Percentiles rank a stretch among this genome's conserved stretches.
Evolutionary conservation across 441 rosid species (phyloP).

Genomic region (Euphorbia corollata): DNA sequence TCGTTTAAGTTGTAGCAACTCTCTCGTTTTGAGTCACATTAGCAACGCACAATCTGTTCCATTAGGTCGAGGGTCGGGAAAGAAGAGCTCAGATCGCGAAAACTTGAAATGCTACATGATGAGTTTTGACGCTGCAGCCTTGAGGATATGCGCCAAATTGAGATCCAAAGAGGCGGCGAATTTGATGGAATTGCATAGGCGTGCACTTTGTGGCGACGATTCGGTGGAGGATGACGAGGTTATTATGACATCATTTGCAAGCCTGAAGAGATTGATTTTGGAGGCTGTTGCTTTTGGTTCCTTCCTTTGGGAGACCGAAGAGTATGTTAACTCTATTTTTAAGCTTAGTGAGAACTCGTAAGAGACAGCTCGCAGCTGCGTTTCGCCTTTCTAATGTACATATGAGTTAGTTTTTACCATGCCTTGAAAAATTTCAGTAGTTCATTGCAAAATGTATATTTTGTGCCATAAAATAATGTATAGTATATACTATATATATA

Average conservation of each 20-base stretch:
- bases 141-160: slow-evolving; percentile 61
- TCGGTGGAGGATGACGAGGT: slow-evolving; percentile 36
- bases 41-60: slow-evolving; percentile 19
- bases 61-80: slow-evolving; percentile 24
- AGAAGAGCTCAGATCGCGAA: slow-evolving; percentile 25
- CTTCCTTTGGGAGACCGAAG: slow-evolving; percentile 84
- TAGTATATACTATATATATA: slow-evolving; percentile 1
- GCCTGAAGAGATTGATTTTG: slow-evolving; percentile 68
- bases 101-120: slow-evolving; percentile 56
- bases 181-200: slow-evolving; percentile 64
- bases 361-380: neutral
- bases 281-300: slow-evolving; percentile 92
- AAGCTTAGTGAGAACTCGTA: slow-evolving; percentile 49
- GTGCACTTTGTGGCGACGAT: slow-evolving; percentile 58
- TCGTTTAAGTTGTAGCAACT: slow-evolving; percentile 21
- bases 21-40: slow-evolving; percentile 34
- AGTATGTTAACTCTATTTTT: slow-evolving; percentile 48
- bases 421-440: neutral
- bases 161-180: slow-evolving; percentile 57
- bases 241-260: slow-evolving; percentile 64
- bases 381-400: slow-evolving; percentile 15
- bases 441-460: slow-evolving; percentile 15
- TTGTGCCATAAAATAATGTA: slow-evolving; percentile 18
- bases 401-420: slow-evolving; percentile 15
- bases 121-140: slow-evolving; percentile 58